Evolutionary conservation across 2,329 filamentous ascomycete species (phyloP), one percentile per base, ranked within the genome.

Genomic region (Claviceps quebecensis): DNA sequence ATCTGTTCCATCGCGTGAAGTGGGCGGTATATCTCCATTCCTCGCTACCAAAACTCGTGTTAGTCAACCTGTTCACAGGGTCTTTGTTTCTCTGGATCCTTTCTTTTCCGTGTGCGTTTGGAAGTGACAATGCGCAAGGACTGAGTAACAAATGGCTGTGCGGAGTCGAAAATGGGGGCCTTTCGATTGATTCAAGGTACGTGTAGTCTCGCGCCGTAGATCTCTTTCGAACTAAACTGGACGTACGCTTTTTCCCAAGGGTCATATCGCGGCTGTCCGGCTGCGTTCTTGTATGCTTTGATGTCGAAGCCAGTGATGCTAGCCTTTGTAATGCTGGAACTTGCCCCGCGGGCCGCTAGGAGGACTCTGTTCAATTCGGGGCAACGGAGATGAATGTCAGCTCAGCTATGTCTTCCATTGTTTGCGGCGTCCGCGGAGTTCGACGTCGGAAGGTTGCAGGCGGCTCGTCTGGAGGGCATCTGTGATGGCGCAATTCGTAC

Each of bases 251-350:
- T 69, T 66, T 80, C 79, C 81, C 81, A 85, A 47, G 81, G 81
- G 58, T 85, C 81, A 68, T 83, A 80, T 66, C 72, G 69, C 53
- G 74, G 73, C 57, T 71, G 76, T 57, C 80, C 80, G 60, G 86
- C 74, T 45, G 89, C 76, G 56, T 79, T 80, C 65, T 81, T 86
- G 70, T 90, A 83, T 69, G 87, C 85, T 67, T 80, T 81, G 63
- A 88, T 77, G 73, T 93, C 84, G 77, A 97, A 97, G 72, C 91
- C 91, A 62, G 91, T 96, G 70, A 94, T 80, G 77, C 87, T 89
- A 65, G 80, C 76, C 73, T 78, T 77, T 60, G 91, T 96, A 70
- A 94, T 80, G 77, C 87, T 89, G 65, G 80, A 76, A 72, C 77
- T 77, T 61, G 69, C 68, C 64, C 70, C 69, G 63, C 72, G 67